A percentile compares a stretch with the other conserved stretches of the same genome.
These are phyloP conservation scores for Arabidopsis thaliana DNA, from an alignment of 345 rosid species.

Conservation along the genomic window TAIR10.1 NC_003075.7:11276501-11277000, in stretches of 20 bases:
- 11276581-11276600: not conserved
- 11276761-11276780: constrained; percentile 5
- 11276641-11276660: not conserved
- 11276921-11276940: not conserved
- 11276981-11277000: constrained; percentile 3
- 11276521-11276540: not conserved
- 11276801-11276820: not conserved
- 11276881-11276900: constrained; percentile 4
- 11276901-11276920: constrained; percentile 12
- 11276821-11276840: constrained; percentile 3
- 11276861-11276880: constrained; percentile 19
- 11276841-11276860: not conserved
- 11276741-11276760: constrained; percentile 20
- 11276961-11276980: not conserved
- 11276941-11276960: not conserved
- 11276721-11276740: not conserved
- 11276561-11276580: constrained; percentile 6
- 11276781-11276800: not conserved
- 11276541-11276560: not conserved
- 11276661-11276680: constrained; percentile 7
- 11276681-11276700: constrained; percentile 4
- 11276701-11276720: not conserved
- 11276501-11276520: not conserved
- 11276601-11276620: not conserved
- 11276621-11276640: not conserved